Evolutionary conservation across 768 basidiomycete species (phyloP), one percentile per base, ranked within the genome.

Genomic region (Psilocybe subaeruginosa): DNA sequence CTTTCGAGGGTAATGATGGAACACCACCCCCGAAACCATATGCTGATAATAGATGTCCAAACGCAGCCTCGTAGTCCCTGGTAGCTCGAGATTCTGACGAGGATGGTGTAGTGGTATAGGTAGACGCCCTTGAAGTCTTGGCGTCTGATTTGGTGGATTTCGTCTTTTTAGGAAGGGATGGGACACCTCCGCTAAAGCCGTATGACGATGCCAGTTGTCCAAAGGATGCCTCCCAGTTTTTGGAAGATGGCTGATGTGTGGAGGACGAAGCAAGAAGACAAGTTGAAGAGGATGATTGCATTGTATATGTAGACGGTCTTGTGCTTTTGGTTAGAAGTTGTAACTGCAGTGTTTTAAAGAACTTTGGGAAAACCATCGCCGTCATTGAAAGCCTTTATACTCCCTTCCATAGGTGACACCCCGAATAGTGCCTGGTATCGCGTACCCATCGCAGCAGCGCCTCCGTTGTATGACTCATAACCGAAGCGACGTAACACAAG

Each of bases 1-100:
- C 14, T 30, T 46, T 51, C 27, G 37, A 35, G n/a, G 45, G 63
- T 30, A 55, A 16, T 6, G 57, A 53, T n/a, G 64, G 67, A 30
- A 64, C 62, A 17, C 50, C 50, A 11, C 59, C 64, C 30, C 48
- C 59, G 17, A 71, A 61, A 37, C 71, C 71, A 30, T 68, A 73
- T 5, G 62, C 59, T 1, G 69, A 63, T 2, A 65, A 58, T 27
- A 72, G 56, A 1, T 57, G 49, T 31, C 66, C 65, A 29, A 70
- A 71, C 3, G 70, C 65, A 41, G 70, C 59, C 53, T 70, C 70
- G 33, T 66, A 71, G 47, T 71, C 60, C 56, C 69, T 68, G 9
- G 57, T 30, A 4, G 54, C 37, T 3, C 55, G 27, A 11, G 45
- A 52, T 6, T 53, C 14, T n/a, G 62, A 54, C 3, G 58, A 19